Base-by-base conservation (phyloP, 345 rosid genomes). In the Clarkia xantiana region DNA sequence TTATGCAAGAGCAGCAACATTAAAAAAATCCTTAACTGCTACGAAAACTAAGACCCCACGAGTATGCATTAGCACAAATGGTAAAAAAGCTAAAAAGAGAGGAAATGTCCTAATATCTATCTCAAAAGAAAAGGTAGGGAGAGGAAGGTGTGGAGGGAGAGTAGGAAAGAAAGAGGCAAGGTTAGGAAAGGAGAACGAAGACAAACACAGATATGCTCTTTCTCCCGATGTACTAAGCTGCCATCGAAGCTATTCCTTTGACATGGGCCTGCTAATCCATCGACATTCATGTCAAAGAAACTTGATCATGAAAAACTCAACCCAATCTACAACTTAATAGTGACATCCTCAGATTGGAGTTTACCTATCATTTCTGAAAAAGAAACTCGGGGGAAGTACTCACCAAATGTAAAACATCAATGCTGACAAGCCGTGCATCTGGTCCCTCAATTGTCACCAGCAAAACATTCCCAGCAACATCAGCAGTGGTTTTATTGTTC, bases 121-220 rank as follows among this genome's bases (percentile, higher is more conserved):
- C 77, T 76, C 65, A 67, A 58, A 40, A 60, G n/a, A n/a, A 51
- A 45, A 64, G 56, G 60, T 63, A 18, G 80, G 70, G 53, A 72
- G 76, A 68, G 81, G 86, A 76, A 89, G 78, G 61, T 65, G 68
- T 69, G 77, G 81, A 77, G 79, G 78, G 73, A 82, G 71, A 79
- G 78, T 63, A 81, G 87, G 84, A 76, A 78, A 75, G 79, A 83
- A 71, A 85, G 94, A 80, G 89, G 71, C 70, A 78, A 95, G 71
- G 75, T 70, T 71, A 82, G 88, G 82, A 82, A 84, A 93, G 87
- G 94, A 93, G 99, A 93, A 84, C 80, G 96, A 70, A 84, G 94
- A 93, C 99, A 84, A 93, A 87, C 96, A 93, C 94, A 93, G 94
- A 75, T 77, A 81, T 60, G 93, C 82, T 80, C 94, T 87, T 84